Evolutionary conservation across 2,329 filamentous ascomycete genomes (phyloP), one percentile per base, ranked within the genome.

Genomic region (Harringtonia aguacate): DNA sequence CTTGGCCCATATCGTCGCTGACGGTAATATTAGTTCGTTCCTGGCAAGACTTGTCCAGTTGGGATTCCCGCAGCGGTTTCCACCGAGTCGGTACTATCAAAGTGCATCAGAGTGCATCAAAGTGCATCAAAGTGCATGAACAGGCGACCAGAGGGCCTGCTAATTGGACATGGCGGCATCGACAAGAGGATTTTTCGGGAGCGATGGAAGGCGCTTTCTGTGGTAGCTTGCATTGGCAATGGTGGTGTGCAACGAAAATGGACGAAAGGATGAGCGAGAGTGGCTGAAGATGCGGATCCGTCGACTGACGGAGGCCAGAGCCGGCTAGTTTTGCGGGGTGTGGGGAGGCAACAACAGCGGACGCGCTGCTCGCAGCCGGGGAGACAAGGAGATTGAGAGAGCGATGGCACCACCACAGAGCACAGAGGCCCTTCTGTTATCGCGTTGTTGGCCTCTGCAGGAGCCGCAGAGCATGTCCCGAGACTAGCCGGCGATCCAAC

Each of bases 111-210:
- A n/a, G n/a, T n/a, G n/a, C n/a, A n/a, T n/a, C n/a, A n/a, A n/a
- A n/a, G n/a, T n/a, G n/a, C n/a, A n/a, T n/a, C n/a, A n/a, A n/a
- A n/a, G 30, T 39, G 29, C 31, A 21, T 18, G 31, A 43, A 24
- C 36, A 46, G 24, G 10, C 7, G 24, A 7, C 7, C 24, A 27
- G 24, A 27, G 24, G n/a, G 30, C 34, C 35, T 30, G 28, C 36
- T 43, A 6, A 27, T 27, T 27, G 24, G 24, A 10, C 24, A 27
- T 27, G 6, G 7, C 43, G 46, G 43, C 18, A 39, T 15, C 27
- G 36, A 38, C 15, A 44, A 48, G 43, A 48, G 34, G 43, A 48
- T 45, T 48, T 48, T 13, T 22, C 46, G 46, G 46, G 46, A 48
- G 39, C 35, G 33, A 45, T 39, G 18, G 35, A 5, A 33, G 12